Conservation (phyloP, 257 asterid genomes). For the Nicotiana obtusifolia region DNA sequence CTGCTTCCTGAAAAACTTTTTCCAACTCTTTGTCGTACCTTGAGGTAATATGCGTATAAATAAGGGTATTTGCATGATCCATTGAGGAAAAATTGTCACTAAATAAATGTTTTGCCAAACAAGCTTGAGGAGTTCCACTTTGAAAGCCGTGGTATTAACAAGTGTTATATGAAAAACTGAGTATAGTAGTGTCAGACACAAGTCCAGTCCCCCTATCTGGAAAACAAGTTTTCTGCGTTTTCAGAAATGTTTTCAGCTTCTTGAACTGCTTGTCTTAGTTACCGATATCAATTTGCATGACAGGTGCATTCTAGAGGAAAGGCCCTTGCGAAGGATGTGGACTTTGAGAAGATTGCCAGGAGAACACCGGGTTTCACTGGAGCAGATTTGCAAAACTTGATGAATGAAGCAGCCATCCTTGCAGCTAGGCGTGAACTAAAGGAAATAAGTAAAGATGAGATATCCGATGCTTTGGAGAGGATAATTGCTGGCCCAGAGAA, state of each 20-base stretch:
- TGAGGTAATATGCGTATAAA: too few species aligned
- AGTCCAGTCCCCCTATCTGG: not conserved
- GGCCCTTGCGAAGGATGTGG: conserved; percentile 96
- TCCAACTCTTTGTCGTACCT: too few species aligned
- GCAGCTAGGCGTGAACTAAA: conserved; percentile 96
- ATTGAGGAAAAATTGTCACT: not conserved
- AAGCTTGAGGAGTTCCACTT: not conserved
- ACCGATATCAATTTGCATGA: not conserved
- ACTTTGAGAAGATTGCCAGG: conserved; percentile 87
- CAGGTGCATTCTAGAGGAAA: conserved; percentile 52
- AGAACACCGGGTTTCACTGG: conserved; percentile 99
- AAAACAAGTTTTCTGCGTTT: not conserved
- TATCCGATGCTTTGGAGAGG: conserved; percentile 94
- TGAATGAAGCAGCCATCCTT: conserved; percentile 98
- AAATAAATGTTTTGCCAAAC: not conserved
- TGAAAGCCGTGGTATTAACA: not conserved
- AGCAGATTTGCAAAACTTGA: conserved; percentile 94
- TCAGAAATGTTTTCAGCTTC: not conserved
- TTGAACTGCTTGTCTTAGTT: not conserved
- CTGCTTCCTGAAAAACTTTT: not conserved
- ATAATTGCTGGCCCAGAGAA: conserved; percentile 99
- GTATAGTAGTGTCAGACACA: not conserved
- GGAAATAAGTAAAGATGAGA: conserved; percentile 99
- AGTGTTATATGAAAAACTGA: not conserved
- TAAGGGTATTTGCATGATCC: not conserved